Evolutionary conservation across 306 rosid genomes (phyloP).

Genomic region (Psophocarpus tetragonolobus): DNA sequence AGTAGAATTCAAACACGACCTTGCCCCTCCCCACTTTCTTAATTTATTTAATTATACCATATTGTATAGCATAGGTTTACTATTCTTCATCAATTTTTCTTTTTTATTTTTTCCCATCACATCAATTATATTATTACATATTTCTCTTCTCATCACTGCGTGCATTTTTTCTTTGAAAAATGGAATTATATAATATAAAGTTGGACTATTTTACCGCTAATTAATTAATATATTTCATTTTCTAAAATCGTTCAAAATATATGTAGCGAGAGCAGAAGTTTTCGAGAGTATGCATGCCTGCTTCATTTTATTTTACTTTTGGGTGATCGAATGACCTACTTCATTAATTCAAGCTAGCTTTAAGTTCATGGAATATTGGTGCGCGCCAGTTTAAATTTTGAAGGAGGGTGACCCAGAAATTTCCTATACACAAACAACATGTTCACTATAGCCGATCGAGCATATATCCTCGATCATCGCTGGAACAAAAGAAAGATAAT

Average conservation of each 20-base stretch:
- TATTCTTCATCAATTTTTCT: not conserved
- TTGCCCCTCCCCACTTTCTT: not conserved
- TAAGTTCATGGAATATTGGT: not conserved
- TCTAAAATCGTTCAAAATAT: not conserved
- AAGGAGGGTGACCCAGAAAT: not conserved
- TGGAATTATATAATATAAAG: not conserved
- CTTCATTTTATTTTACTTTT: no score
- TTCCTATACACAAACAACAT: not conserved
- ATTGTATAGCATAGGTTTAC: not conserved
- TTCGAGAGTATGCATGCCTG: not conserved
- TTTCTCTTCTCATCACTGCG: not conserved
- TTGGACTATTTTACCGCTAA: not conserved
- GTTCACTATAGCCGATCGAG: not conserved
- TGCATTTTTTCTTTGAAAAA: not conserved
- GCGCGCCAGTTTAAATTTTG: not conserved
- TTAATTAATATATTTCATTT: not conserved
- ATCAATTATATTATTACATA: not conserved
- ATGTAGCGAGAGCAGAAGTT: not conserved
- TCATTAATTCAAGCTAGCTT: not conserved
- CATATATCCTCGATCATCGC: not conserved
- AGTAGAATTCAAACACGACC: not conserved
- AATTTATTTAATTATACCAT: no score
- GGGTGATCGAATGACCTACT: no score
- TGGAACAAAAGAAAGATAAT: not conserved
- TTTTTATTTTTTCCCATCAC: not conserved